Conservation (phyloP, 2,329 filamentous ascomycete genomes). For the Huntiella abstrusa region DNA sequence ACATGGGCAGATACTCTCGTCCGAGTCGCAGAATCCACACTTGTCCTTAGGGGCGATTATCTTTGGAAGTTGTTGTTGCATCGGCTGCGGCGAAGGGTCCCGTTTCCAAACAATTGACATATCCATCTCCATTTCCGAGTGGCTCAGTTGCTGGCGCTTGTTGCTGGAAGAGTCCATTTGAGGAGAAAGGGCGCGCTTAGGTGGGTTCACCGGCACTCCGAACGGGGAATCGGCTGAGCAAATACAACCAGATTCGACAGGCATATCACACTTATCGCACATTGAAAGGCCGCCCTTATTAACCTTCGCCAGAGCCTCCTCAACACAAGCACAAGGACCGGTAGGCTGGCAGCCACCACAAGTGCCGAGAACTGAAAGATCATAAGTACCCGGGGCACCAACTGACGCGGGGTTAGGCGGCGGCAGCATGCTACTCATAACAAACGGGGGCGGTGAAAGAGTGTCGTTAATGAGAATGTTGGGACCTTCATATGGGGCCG, state of each 20-base stretch:
- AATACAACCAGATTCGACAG: constrained; percentile 1
- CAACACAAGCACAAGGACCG: constrained; percentile 38
- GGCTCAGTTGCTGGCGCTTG: constrained; percentile 21
- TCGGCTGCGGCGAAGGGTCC: constrained; percentile 13
- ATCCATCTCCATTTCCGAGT: constrained; percentile 43
- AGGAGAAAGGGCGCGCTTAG: constrained; percentile 33
- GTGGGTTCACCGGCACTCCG: constrained; percentile 1
- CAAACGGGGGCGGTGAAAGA: constrained; percentile 15
- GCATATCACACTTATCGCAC: constrained; percentile 41
- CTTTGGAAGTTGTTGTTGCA: constrained; percentile 20
- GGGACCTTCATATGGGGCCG: constrained; percentile 8
- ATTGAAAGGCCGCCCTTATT: constrained; percentile 22
- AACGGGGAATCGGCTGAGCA: background rate
- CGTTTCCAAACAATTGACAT: constrained; percentile 48
- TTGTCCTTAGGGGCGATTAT: constrained; percentile 38
- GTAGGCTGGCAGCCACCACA: constrained; percentile 38
- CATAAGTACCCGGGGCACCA: constrained; percentile 11
- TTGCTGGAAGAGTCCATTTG: constrained; percentile 14
- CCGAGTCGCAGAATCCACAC: constrained; percentile 60
- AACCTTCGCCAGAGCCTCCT: constrained; percentile 35
- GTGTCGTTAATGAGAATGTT: constrained; percentile 10
- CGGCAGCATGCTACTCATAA: constrained; percentile 38
- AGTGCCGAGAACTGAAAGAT: constrained; percentile 20
- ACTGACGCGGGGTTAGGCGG: constrained; percentile 26
- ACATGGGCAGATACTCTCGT: constrained; percentile 67